Conservation (phyloP, 1,139 yeast species). For the Suhomyces kunorum region DNA sequence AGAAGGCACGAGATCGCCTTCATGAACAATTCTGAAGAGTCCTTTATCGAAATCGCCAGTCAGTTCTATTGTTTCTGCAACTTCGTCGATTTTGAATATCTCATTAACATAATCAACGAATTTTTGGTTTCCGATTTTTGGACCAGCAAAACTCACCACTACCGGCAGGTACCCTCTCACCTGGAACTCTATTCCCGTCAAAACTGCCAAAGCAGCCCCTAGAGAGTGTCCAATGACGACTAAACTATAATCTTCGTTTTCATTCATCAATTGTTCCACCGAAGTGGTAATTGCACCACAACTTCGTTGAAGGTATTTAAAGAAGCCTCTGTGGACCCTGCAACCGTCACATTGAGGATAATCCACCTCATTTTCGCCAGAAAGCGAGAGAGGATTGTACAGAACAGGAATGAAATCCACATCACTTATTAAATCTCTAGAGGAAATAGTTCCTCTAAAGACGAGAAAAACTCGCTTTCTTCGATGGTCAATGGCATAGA, state of each 20-base stretch:
- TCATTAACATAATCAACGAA: slow-evolving; percentile 54
- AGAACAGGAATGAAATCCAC: slow-evolving; percentile 44
- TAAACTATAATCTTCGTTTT: slow-evolving; percentile 49
- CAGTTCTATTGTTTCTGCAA: slow-evolving; percentile 18
- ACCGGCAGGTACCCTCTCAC: slow-evolving; percentile 52
- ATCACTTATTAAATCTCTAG: slow-evolving; percentile 59
- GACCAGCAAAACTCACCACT: slow-evolving; percentile 61
- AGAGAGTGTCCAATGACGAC: slow-evolving; percentile 69
- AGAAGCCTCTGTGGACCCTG: slow-evolving; percentile 61
- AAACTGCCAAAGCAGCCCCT: slow-evolving; percentile 67
- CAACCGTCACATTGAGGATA: slow-evolving; percentile 47
- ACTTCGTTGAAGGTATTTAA: slow-evolving; percentile 42
- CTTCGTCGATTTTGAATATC: slow-evolving; percentile 41
- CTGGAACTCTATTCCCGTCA: slow-evolving; percentile 61
- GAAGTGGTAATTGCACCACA: slow-evolving; percentile 36
- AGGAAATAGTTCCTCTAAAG: slow-evolving; percentile 60
- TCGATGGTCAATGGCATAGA: slow-evolving; percentile 43
- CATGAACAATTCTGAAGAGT: slow-evolving; percentile 54
- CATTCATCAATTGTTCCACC: slow-evolving; percentile 29
- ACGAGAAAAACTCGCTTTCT: slow-evolving; percentile 39
- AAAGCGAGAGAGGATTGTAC: slow-evolving; percentile 32
- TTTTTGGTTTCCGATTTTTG: slow-evolving; percentile 57
- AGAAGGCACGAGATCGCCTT: slow-evolving; percentile 56
- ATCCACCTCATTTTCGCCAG: slow-evolving; percentile 6
- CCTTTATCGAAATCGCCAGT: slow-evolving; percentile 29